phyloP scores from a whole-genome alignment of 2,329 filamentous ascomycete genomes.

The Atkinsonella texensis region DNA sequence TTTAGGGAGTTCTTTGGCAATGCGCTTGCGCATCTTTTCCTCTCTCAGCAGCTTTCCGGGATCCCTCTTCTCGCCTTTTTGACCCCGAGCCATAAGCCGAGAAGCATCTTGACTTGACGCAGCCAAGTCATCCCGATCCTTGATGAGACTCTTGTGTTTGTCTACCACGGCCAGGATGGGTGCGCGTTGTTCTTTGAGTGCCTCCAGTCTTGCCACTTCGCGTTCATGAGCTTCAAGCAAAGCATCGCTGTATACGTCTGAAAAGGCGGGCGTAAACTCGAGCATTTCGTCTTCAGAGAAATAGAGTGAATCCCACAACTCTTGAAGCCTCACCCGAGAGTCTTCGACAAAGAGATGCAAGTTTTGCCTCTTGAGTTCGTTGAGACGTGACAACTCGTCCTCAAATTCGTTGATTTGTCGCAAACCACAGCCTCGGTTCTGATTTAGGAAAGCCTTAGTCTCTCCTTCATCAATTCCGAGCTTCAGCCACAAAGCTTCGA shows the following conservation, averaged over 20 bases:
- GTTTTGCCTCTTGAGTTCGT: constrained; percentile 90
- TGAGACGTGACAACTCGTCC: constrained; percentile 73
- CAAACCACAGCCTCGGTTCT: constrained; percentile 82
- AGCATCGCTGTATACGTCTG: constrained; percentile 93
- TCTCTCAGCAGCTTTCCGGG: constrained; percentile 87
- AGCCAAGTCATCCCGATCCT: constrained; percentile 78
- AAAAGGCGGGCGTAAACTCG: constrained; percentile 93
- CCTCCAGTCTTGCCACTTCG: constrained; percentile 73
- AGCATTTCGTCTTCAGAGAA: constrained; percentile 98
- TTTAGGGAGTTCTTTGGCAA: constrained; percentile 91
- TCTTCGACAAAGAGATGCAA: constrained; percentile 94
- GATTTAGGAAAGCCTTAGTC: constrained; percentile 71
- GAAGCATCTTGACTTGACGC: constrained; percentile 91
- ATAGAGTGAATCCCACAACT: constrained; percentile 88
- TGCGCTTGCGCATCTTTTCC: constrained; percentile 97
- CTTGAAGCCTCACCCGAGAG: constrained; percentile 77
- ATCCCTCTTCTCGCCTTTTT: constrained; percentile 89
- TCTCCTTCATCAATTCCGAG: constrained; percentile 74
- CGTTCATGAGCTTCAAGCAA: constrained; percentile 89
- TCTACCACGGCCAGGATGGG: constrained; percentile 76
- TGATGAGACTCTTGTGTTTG: constrained; percentile 67
- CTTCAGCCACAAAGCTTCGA: constrained; percentile 84
- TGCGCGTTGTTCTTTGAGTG: constrained; percentile 73
- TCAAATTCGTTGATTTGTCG: constrained; percentile 93
- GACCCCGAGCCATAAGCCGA: constrained; percentile 77